These are phyloP conservation scores for Nigrospora osmanthi DNA, from an alignment of 2,329 filamentous ascomycete genomes.

Conservation along the genomic window DNA sequence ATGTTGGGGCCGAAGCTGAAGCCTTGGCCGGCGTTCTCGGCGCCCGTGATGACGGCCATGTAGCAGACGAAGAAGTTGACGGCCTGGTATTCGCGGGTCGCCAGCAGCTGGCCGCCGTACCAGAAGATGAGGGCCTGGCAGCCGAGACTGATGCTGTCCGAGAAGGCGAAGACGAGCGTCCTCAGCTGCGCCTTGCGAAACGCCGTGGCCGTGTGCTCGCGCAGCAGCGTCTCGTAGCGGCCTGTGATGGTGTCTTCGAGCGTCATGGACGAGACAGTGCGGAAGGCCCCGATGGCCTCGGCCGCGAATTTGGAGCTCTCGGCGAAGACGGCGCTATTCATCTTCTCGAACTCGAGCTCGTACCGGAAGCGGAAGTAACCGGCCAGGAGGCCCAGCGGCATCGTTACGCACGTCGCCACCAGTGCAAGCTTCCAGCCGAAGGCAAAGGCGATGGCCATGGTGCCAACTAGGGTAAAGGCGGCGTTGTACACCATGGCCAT, in stretches of 20 bases:
- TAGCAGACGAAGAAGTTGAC: conserved; percentile 49
- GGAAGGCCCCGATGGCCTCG: conserved; percentile 66
- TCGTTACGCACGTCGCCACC: conserved; percentile 54
- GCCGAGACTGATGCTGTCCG: conserved; percentile 58
- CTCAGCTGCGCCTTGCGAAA: conserved; percentile 54
- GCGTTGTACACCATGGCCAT: conserved; percentile 35
- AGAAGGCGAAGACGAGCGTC: conserved; percentile 60
- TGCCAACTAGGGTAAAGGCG: conserved; percentile 57
- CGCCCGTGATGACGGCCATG: conserved; percentile 59
- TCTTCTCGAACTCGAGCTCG: conserved; percentile 60
- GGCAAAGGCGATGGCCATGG: conserved; percentile 57
- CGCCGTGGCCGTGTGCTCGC: conserved; percentile 49
- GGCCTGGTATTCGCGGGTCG: conserved; percentile 36
- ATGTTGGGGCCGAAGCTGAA: conserved; percentile 61
- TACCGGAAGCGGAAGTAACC: conserved; percentile 46
- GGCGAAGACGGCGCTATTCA: conserved; percentile 60
- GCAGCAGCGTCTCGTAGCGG: conserved; percentile 53
- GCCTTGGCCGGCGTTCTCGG: conserved; percentile 58
- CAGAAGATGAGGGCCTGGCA: conserved; percentile 59
- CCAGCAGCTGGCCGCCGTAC: conserved; percentile 56
- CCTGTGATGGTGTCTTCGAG: conserved; percentile 58
- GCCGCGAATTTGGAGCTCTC: conserved; percentile 69
- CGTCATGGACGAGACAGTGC: conserved; percentile 63
- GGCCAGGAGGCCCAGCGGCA: conserved; percentile 39
- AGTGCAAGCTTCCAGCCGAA: conserved; percentile 74